A percentile compares a stretch with the other conserved stretches of the same genome.
Conservation (phyloP, 768 basidiomycete species). For the Phylloporus rhodoxanthus region DNA sequence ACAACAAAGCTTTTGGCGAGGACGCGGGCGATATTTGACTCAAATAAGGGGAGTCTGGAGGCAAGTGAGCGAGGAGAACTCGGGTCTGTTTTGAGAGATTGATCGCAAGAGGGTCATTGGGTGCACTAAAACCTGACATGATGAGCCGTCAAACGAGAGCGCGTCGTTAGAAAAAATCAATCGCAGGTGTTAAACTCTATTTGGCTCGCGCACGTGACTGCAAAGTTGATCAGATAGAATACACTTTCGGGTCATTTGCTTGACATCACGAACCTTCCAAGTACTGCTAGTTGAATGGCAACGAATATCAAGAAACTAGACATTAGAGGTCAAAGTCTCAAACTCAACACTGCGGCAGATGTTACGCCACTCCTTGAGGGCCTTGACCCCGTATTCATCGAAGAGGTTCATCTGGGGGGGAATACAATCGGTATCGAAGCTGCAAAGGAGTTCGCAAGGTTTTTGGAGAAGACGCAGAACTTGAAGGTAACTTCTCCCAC, state of each 20-base stretch:
- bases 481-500: conserved; percentile 51
- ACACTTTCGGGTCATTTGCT: no score
- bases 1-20: conserved; percentile 41
- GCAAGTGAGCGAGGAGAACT: conserved; percentile 40
- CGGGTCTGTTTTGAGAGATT: conserved; percentile 52
- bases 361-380: conserved; percentile 66
- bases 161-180: not conserved
- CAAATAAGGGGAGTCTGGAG: conserved; percentile 38
- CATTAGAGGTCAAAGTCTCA: conserved; percentile 41
- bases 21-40: conserved; percentile 35
- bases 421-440: conserved; percentile 94
- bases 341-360: conserved; percentile 71
- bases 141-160: not conserved
- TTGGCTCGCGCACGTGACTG: conserved; percentile 22
- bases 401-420: conserved; percentile 90
- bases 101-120: conserved; percentile 55
- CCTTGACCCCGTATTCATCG: conserved; percentile 58
- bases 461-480: conserved; percentile 57
- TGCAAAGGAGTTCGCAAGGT: conserved; percentile 74
- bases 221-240: no score
- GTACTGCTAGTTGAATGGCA: conserved; percentile 11
- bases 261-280: not conserved
- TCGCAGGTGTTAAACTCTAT: not conserved
- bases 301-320: conserved; percentile 19
- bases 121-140: conserved; percentile 7